A percentile compares a stretch with the other conserved stretches of the same genome.
phyloP scores from a whole-genome alignment of 208 protist genomes.

The Leishmania gerbilli region DNA sequence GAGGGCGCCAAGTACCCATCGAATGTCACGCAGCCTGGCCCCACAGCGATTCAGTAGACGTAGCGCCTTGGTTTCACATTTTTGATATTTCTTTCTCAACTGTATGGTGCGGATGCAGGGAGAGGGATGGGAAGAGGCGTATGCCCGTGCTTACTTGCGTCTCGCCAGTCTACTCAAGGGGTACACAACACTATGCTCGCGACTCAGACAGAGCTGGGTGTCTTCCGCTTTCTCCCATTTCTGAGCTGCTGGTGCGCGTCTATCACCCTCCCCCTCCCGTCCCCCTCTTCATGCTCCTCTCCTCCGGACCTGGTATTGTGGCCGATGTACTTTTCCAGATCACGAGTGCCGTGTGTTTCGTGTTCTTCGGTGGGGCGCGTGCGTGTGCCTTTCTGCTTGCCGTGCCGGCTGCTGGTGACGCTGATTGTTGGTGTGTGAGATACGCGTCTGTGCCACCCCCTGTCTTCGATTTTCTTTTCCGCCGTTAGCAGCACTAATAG shows the following conservation, averaged over 20 bases:
- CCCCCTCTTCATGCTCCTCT: background rate
- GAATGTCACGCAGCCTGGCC: slow-evolving; percentile 84
- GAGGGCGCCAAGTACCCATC: slow-evolving; percentile 89
- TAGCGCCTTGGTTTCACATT: background rate
- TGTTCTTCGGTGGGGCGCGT: background rate
- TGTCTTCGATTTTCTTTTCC: background rate
- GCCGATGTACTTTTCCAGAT: background rate
- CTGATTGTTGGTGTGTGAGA: background rate
- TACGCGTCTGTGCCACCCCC: background rate
- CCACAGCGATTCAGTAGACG: slow-evolving; percentile 75
- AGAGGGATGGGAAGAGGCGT: background rate
- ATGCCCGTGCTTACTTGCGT: background rate
- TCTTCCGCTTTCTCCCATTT: background rate
- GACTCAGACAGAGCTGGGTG: too few relatives aligned
- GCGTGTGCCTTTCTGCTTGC: background rate
- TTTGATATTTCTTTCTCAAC: background rate
- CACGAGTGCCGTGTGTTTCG: background rate
- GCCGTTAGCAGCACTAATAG: background rate
- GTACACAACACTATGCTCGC: background rate
- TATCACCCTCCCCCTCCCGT: too few relatives aligned
- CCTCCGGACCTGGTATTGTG: background rate
- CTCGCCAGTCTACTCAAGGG: background rate
- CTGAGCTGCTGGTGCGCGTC: background rate
- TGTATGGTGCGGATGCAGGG: background rate
- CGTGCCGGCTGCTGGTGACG: background rate